Conservation (phyloP, 805 yeast species). For the Sugiyamaella americana region DNA sequence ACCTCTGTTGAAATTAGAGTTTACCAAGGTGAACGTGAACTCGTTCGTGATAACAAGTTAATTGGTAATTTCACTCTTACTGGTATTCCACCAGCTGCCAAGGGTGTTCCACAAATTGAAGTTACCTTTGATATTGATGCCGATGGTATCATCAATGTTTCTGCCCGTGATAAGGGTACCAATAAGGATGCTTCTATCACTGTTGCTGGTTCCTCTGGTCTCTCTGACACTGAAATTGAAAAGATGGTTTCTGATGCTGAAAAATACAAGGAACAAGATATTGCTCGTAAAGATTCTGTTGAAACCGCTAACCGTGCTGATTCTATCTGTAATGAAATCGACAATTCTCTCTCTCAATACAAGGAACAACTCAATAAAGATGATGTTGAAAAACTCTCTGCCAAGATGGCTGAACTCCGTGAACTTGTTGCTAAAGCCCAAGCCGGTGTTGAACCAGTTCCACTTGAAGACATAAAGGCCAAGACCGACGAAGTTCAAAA, state of each 20-base stretch:
- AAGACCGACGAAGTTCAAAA: conserved; percentile 81
- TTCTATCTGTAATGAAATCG: conserved; percentile 81
- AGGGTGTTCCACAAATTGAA: conserved; percentile 92
- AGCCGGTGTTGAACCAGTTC: conserved; percentile 54
- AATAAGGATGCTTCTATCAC: conserved; percentile 93
- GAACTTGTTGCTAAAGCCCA: conserved; percentile 69
- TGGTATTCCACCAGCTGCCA: conserved; percentile 93
- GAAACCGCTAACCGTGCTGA: conserved; percentile 83
- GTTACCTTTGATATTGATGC: conserved; percentile 96
- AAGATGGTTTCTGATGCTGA: conserved; percentile 88
- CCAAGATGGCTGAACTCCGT: conserved; percentile 56
- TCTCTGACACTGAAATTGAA: conserved; percentile 84
- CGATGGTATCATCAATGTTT: conserved; percentile 93
- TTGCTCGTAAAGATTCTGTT: conserved; percentile 76
- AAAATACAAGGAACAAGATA: conserved; percentile 80
- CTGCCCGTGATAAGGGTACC: conserved; percentile 89
- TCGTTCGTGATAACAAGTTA: conserved; percentile 94
- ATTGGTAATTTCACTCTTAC: conserved; percentile 94
- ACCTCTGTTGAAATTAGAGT: conserved; percentile 96
- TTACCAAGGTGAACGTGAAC: conserved; percentile 99
- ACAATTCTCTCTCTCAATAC: conserved; percentile 74
- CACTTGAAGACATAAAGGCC: conserved; percentile 59
- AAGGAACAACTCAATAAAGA: conserved; percentile 56
- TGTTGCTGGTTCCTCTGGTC: conserved; percentile 93
- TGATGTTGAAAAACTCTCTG: conserved; percentile 50